Conservation (phyloP, 352 stramenopile genomes). For the Globisporangium cederbergense region DNA sequence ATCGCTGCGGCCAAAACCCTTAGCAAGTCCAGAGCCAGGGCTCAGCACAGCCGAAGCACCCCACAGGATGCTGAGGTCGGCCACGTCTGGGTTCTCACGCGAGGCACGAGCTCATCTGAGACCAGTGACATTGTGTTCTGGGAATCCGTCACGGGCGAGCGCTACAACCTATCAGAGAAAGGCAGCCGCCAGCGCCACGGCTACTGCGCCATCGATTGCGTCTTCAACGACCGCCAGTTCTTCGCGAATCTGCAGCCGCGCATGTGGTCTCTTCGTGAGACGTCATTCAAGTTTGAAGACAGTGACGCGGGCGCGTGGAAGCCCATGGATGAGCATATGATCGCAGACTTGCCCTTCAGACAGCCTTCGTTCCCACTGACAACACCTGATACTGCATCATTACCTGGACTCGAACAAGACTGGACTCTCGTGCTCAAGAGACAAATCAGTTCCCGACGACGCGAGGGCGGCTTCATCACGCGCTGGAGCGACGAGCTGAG, state of each 20-base stretch:
- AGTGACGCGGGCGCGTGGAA: constrained; percentile 56
- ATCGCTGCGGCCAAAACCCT: constrained; percentile 36
- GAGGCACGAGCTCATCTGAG: constrained; percentile 21
- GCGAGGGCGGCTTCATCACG: constrained; percentile 49
- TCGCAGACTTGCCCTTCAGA: constrained; percentile 38
- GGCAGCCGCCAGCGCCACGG: constrained; percentile 21
- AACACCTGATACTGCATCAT: constrained; percentile 27
- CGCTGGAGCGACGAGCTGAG: constrained; percentile 73
- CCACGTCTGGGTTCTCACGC: constrained; percentile 81
- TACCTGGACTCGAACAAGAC: constrained; percentile 38
- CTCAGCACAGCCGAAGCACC: neutral
- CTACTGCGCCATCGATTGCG: constrained; percentile 78
- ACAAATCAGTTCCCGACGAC: constrained; percentile 38
- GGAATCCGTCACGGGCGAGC: constrained; percentile 71
- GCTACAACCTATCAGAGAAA: constrained; percentile 27
- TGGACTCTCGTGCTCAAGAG: constrained; percentile 41
- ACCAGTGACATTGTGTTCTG: constrained; percentile 50
- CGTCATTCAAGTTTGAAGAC: constrained; percentile 51
- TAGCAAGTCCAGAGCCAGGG: constrained; percentile 11
- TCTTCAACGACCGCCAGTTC: constrained; percentile 75
- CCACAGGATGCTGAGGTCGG: constrained; percentile 28
- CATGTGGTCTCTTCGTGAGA: constrained; percentile 35
- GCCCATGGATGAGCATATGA: constrained; percentile 41
- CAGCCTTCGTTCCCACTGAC: constrained; percentile 27
- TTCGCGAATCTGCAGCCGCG: constrained; percentile 76